Evolutionary conservation across 2,329 filamentous ascomycete genomes (phyloP).

Genomic region (Aspergillus brasiliensis): DNA sequence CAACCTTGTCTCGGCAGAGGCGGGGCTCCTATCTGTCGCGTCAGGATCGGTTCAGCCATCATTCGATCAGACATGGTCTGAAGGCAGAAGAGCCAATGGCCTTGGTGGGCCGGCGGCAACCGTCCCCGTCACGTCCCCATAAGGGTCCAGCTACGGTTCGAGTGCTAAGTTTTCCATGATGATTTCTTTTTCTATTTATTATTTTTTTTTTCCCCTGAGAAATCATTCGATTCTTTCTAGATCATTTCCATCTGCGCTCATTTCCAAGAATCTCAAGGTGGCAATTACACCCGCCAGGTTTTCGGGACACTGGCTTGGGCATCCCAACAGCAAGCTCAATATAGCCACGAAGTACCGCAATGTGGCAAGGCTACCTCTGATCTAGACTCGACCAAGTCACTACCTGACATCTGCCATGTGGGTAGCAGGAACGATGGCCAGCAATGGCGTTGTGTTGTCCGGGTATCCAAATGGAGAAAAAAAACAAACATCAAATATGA

Average conservation of each 20-base stretch:
- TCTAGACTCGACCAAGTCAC: slow-evolving; percentile 3
- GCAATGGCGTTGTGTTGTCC: slow-evolving; percentile 3
- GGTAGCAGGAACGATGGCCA: background rate
- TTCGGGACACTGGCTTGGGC: background rate
- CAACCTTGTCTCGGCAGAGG: slow-evolving; percentile 2
- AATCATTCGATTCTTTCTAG: background rate
- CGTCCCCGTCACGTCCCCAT: background rate
- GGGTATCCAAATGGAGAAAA: background rate
- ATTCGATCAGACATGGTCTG: background rate
- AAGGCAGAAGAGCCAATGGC: background rate
- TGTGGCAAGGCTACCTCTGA: slow-evolving; percentile 3
- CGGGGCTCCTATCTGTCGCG: background rate
- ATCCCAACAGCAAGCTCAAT: background rate
- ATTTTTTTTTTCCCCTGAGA: background rate
- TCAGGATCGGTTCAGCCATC: slow-evolving; percentile 1
- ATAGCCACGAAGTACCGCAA: slow-evolving; percentile 3
- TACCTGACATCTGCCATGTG: slow-evolving; percentile 6
- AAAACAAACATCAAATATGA: background rate
- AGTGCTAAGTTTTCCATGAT: background rate
- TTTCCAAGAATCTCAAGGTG: background rate
- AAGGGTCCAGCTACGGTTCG: background rate
- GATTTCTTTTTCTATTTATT: background rate
- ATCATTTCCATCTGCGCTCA: background rate
- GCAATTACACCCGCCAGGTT: background rate
- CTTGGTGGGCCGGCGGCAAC: background rate